These are phyloP conservation scores for Pyropia yezoensis DNA, from an alignment of 23 red algal genomes.

Conservation along the genomic window DNA sequence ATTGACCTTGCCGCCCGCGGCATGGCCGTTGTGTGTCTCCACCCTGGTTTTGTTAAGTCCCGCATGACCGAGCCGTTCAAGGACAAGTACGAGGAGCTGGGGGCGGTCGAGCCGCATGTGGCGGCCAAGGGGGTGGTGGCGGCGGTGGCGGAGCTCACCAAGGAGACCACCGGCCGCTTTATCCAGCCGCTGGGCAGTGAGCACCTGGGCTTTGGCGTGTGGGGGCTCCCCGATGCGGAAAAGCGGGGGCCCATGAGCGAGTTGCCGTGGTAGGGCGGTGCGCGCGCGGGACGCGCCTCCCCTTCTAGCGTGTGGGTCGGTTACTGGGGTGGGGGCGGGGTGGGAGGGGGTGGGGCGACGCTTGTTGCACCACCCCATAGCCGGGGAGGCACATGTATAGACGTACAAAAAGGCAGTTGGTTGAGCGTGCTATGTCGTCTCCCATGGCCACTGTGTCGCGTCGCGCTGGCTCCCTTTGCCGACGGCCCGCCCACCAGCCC, in stretches of 20 bases:
- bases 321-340: too few species aligned
- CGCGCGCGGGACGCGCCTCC: too few species aligned
- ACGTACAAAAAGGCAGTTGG: too few species aligned
- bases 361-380: too few species aligned
- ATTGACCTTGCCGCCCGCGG: background rate
- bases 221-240: background rate
- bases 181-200: background rate
- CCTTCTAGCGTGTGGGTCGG: too few species aligned
- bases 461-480: too few species aligned
- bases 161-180: slow-evolving; percentile 4
- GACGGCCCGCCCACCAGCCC: too few species aligned
- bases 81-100: slow-evolving; percentile 9
- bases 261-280: slow-evolving; percentile 1
- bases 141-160: background rate
- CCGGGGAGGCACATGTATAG: too few species aligned
- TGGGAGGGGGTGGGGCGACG: too few species aligned
- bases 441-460: too few species aligned
- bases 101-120: background rate
- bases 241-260: slow-evolving; percentile 1
- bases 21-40: background rate
- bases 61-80: background rate
- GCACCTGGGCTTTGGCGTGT: background rate
- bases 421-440: too few species aligned
- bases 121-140: background rate
- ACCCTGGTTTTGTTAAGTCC: slow-evolving; percentile 7